A percentile compares a stretch with the other conserved stretches of the same genome.
These are phyloP conservation scores for Tuber microsphaerosporum DNA, from an alignment of 495 filamentous ascomycete genomes.

Conservation along the genomic window DNA sequence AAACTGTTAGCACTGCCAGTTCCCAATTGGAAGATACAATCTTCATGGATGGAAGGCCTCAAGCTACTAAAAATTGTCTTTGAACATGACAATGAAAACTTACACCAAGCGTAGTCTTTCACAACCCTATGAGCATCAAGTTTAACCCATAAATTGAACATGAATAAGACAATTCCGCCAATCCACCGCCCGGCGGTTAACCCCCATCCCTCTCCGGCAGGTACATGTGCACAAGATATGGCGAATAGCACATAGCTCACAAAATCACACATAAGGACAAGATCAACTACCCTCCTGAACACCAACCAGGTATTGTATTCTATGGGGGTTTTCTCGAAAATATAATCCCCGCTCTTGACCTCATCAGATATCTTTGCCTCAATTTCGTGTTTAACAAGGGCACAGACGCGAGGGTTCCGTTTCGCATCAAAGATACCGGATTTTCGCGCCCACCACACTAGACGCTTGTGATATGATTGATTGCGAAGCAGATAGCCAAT, in stretches of 20 bases:
- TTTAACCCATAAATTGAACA: slow-evolving; percentile 98
- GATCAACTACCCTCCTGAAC: slow-evolving; percentile 86
- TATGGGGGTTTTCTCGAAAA: slow-evolving; percentile 82
- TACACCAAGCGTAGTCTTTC: slow-evolving; percentile 94
- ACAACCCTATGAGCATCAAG: slow-evolving; percentile 96
- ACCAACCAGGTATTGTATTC: slow-evolving; percentile 99
- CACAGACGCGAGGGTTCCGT: slow-evolving; percentile 72
- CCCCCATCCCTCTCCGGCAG: slow-evolving; percentile 59
- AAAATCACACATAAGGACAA: slow-evolving; percentile 98
- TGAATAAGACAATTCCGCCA: slow-evolving; percentile 69
- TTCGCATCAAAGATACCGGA: slow-evolving; percentile 74
- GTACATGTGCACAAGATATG: slow-evolving; percentile 72
- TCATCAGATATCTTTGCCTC: slow-evolving; percentile 80
- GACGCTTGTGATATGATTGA: slow-evolving; percentile 78
- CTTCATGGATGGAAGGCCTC: background rate
- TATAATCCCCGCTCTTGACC: slow-evolving; percentile 59
- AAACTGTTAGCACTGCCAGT: slow-evolving; percentile 16
- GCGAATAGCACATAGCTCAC: slow-evolving; percentile 93
- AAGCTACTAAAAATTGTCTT: background rate
- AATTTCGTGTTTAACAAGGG: slow-evolving; percentile 74
- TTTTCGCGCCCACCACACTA: slow-evolving; percentile 82
- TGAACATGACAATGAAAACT: slow-evolving; percentile 21
- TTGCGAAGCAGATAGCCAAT: slow-evolving; percentile 83
- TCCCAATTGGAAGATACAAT: background rate
- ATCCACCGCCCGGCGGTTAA: slow-evolving; percentile 71